Evolutionary conservation across 805 yeast genomes (phyloP).

Genomic region (Kluyveromyces siamensis): DNA sequence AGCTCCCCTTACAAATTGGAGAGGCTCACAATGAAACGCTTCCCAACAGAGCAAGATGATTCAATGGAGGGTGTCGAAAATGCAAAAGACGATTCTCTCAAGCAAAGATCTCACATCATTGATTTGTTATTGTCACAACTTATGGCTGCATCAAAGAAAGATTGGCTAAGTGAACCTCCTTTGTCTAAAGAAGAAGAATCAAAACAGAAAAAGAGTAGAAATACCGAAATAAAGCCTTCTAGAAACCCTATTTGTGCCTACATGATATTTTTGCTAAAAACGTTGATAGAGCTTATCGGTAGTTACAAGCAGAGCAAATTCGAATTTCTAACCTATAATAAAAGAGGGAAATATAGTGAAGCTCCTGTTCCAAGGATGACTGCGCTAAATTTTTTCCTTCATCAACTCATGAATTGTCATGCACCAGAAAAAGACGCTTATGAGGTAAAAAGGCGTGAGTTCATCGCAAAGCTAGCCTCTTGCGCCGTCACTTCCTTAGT

Average conservation of each 20-base stretch:
- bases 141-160: slow-evolving; percentile 38
- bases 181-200: slow-evolving; percentile 17
- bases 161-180: slow-evolving; percentile 34
- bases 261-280: slow-evolving; percentile 57
- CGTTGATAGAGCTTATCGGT: slow-evolving; percentile 59
- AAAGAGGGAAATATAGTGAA: slow-evolving; percentile 36
- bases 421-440: slow-evolving; percentile 28
- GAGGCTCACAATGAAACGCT: slow-evolving; percentile 22
- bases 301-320: slow-evolving; percentile 76
- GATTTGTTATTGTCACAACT: slow-evolving; percentile 56
- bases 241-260: slow-evolving; percentile 54
- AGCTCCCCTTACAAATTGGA: slow-evolving; percentile 29
- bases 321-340: slow-evolving; percentile 72
- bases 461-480: slow-evolving; percentile 54
- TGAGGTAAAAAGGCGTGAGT: slow-evolving; percentile 39
- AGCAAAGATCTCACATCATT: slow-evolving; percentile 47
- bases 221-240: slow-evolving; percentile 29
- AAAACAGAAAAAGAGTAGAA: slow-evolving; percentile 11
- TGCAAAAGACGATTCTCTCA: slow-evolving; percentile 9
- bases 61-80: slow-evolving; percentile 14
- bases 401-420: slow-evolving; percentile 59
- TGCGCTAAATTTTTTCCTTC: slow-evolving; percentile 66
- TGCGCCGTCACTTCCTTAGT: slow-evolving; percentile 54
- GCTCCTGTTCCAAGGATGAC: slow-evolving; percentile 63
- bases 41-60: slow-evolving; percentile 14